Evolutionary conservation across 2,329 filamentous ascomycete species (phyloP).

Genomic region (Cladosporium sphaerospermum): DNA sequence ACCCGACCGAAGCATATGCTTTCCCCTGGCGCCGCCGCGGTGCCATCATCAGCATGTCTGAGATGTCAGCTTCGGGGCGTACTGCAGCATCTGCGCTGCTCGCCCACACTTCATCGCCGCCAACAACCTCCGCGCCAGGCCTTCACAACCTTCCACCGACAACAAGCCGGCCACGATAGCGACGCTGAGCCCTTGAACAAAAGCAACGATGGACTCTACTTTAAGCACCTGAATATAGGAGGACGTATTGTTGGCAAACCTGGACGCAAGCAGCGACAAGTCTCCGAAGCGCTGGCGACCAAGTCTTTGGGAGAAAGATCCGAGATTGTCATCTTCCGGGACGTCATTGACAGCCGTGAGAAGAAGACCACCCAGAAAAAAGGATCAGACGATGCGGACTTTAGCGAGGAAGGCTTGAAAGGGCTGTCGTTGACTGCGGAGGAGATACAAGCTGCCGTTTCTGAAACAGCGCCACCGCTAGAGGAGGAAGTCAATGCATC

Average conservation of each 20-base stretch:
- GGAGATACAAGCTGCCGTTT: conserved; percentile 20
- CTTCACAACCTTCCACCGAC: conserved; percentile 1
- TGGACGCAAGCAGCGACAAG: conserved; percentile 22
- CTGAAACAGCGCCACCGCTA: conserved; percentile 14
- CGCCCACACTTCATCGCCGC: neutral
- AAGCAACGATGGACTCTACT: neutral
- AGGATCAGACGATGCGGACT: neutral
- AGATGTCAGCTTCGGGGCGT: conserved; percentile 14
- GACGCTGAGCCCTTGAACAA: neutral
- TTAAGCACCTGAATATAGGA: neutral
- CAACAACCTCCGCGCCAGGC: neutral
- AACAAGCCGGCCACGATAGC: neutral
- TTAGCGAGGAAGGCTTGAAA: conserved; percentile 1
- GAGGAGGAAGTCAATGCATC: conserved; percentile 24
- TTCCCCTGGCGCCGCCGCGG: conserved; percentile 12
- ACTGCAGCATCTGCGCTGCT: conserved; percentile 4
- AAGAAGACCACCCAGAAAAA: neutral
- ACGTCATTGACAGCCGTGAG: neutral
- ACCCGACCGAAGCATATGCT: conserved; percentile 13
- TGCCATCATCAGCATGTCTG: conserved; percentile 17
- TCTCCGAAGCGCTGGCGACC: conserved; percentile 18
- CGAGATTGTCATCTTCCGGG: conserved; percentile 14
- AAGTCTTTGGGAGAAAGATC: conserved; percentile 22
- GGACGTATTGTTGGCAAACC: conserved; percentile 23
- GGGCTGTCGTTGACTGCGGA: conserved; percentile 16